Evolutionary conservation across 1,284 basidiomycete species (phyloP).

Genomic region (Heliocybe sulcata): DNA sequence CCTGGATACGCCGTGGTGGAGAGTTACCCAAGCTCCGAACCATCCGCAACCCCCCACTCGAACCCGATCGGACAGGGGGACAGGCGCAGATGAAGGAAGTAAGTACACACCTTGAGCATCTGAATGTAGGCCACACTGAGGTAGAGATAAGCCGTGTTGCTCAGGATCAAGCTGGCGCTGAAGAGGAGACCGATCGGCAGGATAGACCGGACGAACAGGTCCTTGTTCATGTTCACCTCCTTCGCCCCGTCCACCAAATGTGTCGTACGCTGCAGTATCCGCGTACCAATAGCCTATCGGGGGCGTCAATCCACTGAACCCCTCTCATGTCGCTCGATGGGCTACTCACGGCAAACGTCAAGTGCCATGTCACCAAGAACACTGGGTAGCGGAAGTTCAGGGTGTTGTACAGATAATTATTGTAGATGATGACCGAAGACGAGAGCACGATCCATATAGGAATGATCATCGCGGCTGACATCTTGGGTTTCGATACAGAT

Average conservation of each 20-base stretch:
- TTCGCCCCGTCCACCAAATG: constrained; percentile 83
- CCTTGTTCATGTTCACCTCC: constrained; percentile 80
- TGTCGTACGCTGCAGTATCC: constrained; percentile 85
- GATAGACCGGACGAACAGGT: constrained; percentile 83
- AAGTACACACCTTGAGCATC: constrained; percentile 81
- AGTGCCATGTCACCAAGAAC: constrained; percentile 85
- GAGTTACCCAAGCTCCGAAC: too few relatives aligned
- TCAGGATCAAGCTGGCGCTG: constrained; percentile 86
- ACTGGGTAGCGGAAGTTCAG: constrained; percentile 83
- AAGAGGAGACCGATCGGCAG: constrained; percentile 92
- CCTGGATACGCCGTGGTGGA: too few relatives aligned
- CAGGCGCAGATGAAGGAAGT: background rate
- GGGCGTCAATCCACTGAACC: background rate
- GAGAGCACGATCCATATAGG: constrained; percentile 89
- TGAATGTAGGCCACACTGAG: constrained; percentile 93
- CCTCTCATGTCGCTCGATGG: constrained; percentile 2
- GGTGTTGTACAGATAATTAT: constrained; percentile 86
- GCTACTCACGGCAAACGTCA: constrained; percentile 70
- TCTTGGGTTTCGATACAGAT: constrained; percentile 33
- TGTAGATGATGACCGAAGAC: constrained; percentile 93
- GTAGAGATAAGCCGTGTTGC: constrained; percentile 92
- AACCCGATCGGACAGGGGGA: too few relatives aligned
- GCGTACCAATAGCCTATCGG: constrained; percentile 77
- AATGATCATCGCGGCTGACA: constrained; percentile 66
- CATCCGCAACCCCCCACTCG: too few relatives aligned